A percentile compares a stretch with the other conserved stretches of the same genome.
Conservation (phyloP, 495 filamentous ascomycete genomes). For the Neurospora terricola region DNA sequence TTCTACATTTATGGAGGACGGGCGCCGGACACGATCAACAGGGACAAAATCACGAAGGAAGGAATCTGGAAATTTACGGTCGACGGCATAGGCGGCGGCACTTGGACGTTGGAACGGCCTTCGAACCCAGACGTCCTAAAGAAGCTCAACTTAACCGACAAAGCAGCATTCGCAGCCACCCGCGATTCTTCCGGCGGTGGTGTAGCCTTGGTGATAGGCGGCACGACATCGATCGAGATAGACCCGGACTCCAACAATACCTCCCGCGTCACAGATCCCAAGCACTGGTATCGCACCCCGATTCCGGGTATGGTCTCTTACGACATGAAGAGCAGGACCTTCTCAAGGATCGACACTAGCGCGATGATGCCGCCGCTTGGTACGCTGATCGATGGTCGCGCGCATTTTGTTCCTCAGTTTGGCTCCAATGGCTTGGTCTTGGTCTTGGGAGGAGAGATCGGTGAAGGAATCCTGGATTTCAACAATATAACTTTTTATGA, state of each 20-base stretch:
- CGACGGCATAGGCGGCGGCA: slow-evolving; percentile 25
- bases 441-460: slow-evolving; percentile 18
- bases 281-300: neutral
- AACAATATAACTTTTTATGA: slow-evolving; percentile 24
- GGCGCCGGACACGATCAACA: slow-evolving; percentile 1
- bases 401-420: slow-evolving; percentile 21
- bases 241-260: neutral
- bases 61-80: slow-evolving; percentile 24
- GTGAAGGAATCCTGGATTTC: slow-evolving; percentile 4
- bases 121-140: neutral
- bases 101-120: slow-evolving; percentile 15
- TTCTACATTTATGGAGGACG: slow-evolving; percentile 31
- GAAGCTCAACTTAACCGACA: neutral
- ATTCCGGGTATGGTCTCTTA: slow-evolving; percentile 14
- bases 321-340: slow-evolving; percentile 9
- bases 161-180: neutral
- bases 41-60: slow-evolving; percentile 5
- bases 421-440: slow-evolving; percentile 23
- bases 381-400: slow-evolving; percentile 8
- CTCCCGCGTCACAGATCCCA: neutral
- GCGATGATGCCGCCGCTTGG: neutral
- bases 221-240: slow-evolving; percentile 2
- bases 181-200: neutral
- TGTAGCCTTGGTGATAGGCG: slow-evolving; percentile 10
- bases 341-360: slow-evolving; percentile 2